Base-by-base conservation (phyloP, 441 rosid species). In the Populus hybrid region DNA sequence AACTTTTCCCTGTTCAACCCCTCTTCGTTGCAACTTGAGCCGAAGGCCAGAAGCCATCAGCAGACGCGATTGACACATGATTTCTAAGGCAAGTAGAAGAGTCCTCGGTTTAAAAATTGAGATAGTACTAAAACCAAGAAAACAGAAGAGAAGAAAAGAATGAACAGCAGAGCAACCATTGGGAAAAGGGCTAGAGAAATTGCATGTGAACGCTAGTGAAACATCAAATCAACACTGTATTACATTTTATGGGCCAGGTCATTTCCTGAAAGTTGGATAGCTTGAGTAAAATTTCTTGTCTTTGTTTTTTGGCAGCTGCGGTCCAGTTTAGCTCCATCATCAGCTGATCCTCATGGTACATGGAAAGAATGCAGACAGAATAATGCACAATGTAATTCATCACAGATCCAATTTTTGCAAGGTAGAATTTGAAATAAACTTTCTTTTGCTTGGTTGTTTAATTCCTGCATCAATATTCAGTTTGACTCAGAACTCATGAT, bases 271-370 rank as follows among this genome's bases (percentile, higher is more conserved):
- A 30, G 40, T 21, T 42, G 21, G 28, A 72, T 30, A 57, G 50
- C 59, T 77, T 67, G 24, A 54, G 61, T 18, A 54, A 16, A 61
- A 70, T 59, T 64, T 70, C 67, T 67, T 73, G 64, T 35, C 40
- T 77, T 73, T 35, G 40, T 40, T 71, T 46, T 21, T 72, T 67
- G 61, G 74, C 88, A 94, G 97, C 75, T 96, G 59, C 91, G 86
- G 84, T 86, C 88, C 63, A 92, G 97, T 84, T 84, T 96, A 76
- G 96, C 92, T 84, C 97, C 99, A 66, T 83, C 86, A 67, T 76
- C 94, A 5, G 98, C 98, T 0, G 98, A 96, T 86, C 98, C 97
- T 30, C 87, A 85, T 46, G 99, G 98, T 30, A 83, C 77, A 80
- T 96, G 98, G 98, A 91, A 82, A 18, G 86, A 89, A 28, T 93